Evolutionary conservation across 2,329 filamentous ascomycete genomes (phyloP).

Genomic region (Fusarium napiforme): DNA sequence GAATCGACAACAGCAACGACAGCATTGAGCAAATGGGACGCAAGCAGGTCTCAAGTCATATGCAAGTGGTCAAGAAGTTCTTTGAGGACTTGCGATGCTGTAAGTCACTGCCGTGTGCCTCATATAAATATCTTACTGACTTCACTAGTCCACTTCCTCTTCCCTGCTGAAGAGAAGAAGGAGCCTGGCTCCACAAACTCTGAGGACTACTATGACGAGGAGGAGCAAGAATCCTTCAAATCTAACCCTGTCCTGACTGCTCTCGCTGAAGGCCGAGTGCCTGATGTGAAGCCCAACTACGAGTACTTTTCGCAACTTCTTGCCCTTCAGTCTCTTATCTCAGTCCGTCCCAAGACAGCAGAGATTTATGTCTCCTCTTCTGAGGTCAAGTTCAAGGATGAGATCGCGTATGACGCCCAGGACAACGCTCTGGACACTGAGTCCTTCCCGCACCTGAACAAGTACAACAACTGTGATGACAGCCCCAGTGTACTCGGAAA

Average conservation of each 20-base stretch:
- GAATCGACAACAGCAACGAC: slow-evolving; percentile 57
- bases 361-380: slow-evolving; percentile 69
- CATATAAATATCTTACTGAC: slow-evolving; percentile 12
- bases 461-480: slow-evolving; percentile 64
- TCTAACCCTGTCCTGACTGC: slow-evolving; percentile 72
- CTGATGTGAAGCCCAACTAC: slow-evolving; percentile 69
- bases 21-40: slow-evolving; percentile 61
- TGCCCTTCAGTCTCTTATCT: slow-evolving; percentile 63
- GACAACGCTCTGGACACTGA: slow-evolving; percentile 56
- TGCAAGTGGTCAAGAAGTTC: slow-evolving; percentile 76
- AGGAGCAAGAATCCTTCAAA: slow-evolving; percentile 67
- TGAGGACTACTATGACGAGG: slow-evolving; percentile 60
- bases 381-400: slow-evolving; percentile 62
- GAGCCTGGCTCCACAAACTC: slow-evolving; percentile 71
- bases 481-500: slow-evolving; percentile 61
- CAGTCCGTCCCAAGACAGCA: slow-evolving; percentile 66
- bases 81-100: slow-evolving; percentile 71
- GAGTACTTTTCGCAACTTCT: slow-evolving; percentile 70
- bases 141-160: slow-evolving; percentile 68
- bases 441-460: slow-evolving; percentile 67
- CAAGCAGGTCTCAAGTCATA: slow-evolving; percentile 77
- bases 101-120: slow-evolving; percentile 54
- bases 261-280: slow-evolving; percentile 66
- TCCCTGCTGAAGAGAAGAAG: slow-evolving; percentile 66
- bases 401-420: slow-evolving; percentile 57